These are phyloP conservation scores for Globisporangium okanoganense DNA, from an alignment of 352 stramenopile species.

Conservation along the genomic window DNA sequence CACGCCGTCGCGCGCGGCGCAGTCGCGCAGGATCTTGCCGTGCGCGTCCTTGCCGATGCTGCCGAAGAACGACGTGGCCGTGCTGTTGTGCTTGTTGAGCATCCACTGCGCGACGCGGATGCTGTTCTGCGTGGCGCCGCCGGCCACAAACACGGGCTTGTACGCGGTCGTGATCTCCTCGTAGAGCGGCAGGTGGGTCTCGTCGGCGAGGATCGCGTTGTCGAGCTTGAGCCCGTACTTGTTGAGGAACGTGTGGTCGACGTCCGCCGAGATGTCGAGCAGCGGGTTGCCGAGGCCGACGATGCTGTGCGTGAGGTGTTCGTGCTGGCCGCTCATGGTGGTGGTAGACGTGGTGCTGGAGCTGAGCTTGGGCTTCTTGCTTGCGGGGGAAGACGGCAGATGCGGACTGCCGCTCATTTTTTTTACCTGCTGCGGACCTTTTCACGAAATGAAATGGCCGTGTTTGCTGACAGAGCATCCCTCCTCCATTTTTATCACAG, in stretches of 20 bases:
- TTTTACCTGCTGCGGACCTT: background rate
- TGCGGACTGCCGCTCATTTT: conserved; percentile 14
- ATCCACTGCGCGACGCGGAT: conserved; percentile 99
- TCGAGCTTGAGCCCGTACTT: conserved; percentile 96
- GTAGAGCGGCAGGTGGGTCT: conserved; percentile 97
- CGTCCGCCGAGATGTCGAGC: conserved; percentile 96
- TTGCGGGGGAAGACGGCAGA: conserved; percentile 19
- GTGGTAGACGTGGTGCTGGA: background rate
- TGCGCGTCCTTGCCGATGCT: conserved; percentile 96
- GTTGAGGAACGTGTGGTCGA: conserved; percentile 91
- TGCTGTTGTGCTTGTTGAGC: conserved; percentile 84
- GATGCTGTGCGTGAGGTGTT: conserved; percentile 65
- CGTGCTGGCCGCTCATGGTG: conserved; percentile 27
- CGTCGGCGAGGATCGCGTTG: conserved; percentile 98
- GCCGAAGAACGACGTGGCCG: conserved; percentile 94
- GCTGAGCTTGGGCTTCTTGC: conserved; percentile 19
- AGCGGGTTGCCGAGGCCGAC: conserved; percentile 98
- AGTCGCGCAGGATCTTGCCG: conserved; percentile 90
- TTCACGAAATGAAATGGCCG: conserved; percentile 2
- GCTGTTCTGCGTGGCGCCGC: conserved; percentile 98
- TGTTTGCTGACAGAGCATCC: conserved; percentile 1
- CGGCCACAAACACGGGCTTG: conserved; percentile 95
- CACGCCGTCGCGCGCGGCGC: conserved; percentile 93
- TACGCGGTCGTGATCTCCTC: conserved; percentile 90
- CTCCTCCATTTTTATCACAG: background rate